These are phyloP conservation scores for Cornus controversa DNA, from an alignment of 148 eudicot genomes.

Conservation along the genomic window DNA sequence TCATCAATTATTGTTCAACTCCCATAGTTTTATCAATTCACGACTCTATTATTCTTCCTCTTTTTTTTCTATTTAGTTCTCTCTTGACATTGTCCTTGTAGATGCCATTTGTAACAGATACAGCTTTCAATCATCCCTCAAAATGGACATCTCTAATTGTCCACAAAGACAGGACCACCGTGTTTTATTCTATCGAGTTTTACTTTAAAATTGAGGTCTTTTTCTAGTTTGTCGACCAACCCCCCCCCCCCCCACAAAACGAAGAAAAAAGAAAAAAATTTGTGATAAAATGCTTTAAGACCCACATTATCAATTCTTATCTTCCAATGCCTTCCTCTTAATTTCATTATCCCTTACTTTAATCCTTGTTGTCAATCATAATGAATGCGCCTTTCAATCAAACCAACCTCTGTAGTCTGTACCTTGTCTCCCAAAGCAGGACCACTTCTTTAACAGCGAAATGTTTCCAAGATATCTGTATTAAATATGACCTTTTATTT, in stretches of 20 bases:
- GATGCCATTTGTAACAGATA: not conserved
- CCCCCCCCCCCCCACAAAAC: too few species aligned
- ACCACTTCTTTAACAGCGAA: not conserved
- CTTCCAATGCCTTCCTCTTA: too few species aligned
- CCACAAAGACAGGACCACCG: conserved; percentile 9
- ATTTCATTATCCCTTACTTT: not conserved
- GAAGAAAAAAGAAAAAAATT: too few species aligned
- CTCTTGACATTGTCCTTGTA: not conserved
- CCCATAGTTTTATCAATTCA: not conserved
- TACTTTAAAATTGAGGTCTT: not conserved
- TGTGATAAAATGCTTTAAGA: too few species aligned
- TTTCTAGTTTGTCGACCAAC: not conserved
- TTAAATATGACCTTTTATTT: not conserved
- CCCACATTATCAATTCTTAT: too few species aligned
- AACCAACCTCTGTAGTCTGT: not conserved
- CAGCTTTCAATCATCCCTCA: not conserved
- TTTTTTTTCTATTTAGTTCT: not conserved
- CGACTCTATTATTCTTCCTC: not conserved
- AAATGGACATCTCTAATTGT: not conserved
- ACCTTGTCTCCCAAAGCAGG: conserved; percentile 4
- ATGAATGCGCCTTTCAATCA: not conserved
- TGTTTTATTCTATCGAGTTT: not conserved
- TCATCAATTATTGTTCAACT: not conserved
- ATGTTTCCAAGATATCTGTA: not conserved
- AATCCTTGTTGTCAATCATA: not conserved